Base-by-base conservation (phyloP, 257 asterid species). In the Jacaranda copaia region DNA sequence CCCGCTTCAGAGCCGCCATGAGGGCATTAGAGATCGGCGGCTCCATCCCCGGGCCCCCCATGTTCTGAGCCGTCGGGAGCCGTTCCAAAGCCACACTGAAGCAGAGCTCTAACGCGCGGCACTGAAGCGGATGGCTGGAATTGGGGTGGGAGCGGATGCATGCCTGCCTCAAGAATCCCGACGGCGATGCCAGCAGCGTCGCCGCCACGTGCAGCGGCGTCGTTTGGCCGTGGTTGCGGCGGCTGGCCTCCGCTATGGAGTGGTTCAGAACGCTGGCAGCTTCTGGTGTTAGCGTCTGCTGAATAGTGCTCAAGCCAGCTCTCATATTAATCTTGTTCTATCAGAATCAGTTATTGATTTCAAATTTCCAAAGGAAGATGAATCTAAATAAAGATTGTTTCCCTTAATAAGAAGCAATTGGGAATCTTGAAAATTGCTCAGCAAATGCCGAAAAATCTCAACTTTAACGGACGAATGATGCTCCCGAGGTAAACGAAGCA, bases 161-260 rank as follows among this genome's bases (percentile, higher is more conserved):
- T 0, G 99, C 97, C 53, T 88, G 96, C 45, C 99, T 82, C 43
- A 93, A 52, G 67, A 70, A 91, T 8, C 97, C 97, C 5, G 97
- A 74, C 2, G 98, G 97, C n/a, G 97, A 84, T 0, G 97, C 79
- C 6, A 95, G 74, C 5, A 95, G 90, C 45, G 97, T 93, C 68
- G 97, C 97, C 73, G 99, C 99, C 87, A 95, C 99, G 77, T 93
- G 99, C 5, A 95, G 85, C 56, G 99, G 98, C 69, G 97, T 93
- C 5, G 98, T 93, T 53, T 95, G 99, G 18, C 96, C 97, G 85
- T 95, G 99, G 76, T 93, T 91, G 9, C 97, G 86, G 72, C 96
- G 90, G 63, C 87, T 82, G 6, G 99, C 96, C 77, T 93, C 97
- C 6, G 96, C 87, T 69, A 95, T 93, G 0, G 99, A 91, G 53